Evolutionary conservation across 2,329 filamentous ascomycete genomes (phyloP).

Genomic region (Furcasterigmium sp.): DNA sequence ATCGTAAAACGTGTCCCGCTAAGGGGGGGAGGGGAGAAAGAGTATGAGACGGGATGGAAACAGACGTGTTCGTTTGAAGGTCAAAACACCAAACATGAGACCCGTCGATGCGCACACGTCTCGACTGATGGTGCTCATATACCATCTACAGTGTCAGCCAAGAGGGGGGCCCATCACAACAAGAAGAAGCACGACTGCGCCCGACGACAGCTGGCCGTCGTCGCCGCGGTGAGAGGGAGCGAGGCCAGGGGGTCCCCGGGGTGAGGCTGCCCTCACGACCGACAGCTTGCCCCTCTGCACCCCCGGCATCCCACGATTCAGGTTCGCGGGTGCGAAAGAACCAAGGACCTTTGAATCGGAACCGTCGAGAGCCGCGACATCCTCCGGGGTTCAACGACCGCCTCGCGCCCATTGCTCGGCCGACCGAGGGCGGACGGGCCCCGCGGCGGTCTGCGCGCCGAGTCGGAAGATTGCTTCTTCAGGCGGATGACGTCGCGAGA

Average conservation of each 20-base stretch:
- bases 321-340: not conserved
- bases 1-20: not conserved
- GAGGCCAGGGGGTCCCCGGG: no score
- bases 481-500: not conserved
- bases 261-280: no score
- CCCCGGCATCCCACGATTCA: not conserved
- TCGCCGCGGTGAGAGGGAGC: no score
- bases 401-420: not conserved
- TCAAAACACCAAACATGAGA: constrained; percentile 2
- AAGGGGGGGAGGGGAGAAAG: not conserved
- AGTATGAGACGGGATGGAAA: not conserved
- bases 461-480: not conserved
- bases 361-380: not conserved
- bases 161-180: not conserved
- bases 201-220: no score
- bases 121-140: constrained; percentile 1
- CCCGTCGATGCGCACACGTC: not conserved
- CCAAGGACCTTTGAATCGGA: not conserved
- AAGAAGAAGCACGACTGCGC: not conserved
- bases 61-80: not conserved
- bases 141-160: constrained; percentile 4
- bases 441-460: not conserved
- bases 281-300: no score
- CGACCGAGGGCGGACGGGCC: not conserved
- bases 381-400: not conserved